Evolutionary conservation across 192 early-diverging fungal genomes (phyloP).

Genomic region (Podochytrium sp.): DNA sequence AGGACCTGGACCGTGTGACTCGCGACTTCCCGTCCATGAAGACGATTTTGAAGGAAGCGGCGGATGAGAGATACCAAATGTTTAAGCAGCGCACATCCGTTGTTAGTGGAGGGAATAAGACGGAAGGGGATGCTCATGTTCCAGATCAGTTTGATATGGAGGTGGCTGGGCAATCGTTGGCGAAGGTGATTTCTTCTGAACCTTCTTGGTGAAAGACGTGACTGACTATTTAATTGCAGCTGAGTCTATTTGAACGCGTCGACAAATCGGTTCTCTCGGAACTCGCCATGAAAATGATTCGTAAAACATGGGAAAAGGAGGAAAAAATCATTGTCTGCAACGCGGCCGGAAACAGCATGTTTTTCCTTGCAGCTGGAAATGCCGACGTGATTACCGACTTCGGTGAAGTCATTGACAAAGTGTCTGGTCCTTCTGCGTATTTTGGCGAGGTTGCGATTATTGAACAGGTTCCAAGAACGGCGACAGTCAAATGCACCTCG

Average conservation of each 20-base stretch:
- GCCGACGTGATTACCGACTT: conserved; percentile 49
- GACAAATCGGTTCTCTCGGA: conserved; percentile 42
- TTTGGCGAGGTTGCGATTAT: conserved; percentile 65
- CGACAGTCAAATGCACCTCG: conserved; percentile 40
- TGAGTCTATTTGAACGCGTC: conserved; percentile 39
- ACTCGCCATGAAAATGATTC: conserved; percentile 45
- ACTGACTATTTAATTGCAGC: conserved; percentile 20
- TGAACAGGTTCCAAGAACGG: conserved; percentile 55
- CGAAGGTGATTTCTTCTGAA: conserved; percentile 42
- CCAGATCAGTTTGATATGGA: conserved; percentile 53
- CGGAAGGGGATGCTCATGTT: not conserved
- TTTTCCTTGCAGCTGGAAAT: conserved; percentile 56
- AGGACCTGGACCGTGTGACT: conserved; percentile 38
- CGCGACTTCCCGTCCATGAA: conserved; percentile 45
- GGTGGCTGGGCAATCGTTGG: conserved; percentile 43
- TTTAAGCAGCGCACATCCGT: conserved; percentile 28
- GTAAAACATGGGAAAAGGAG: conserved; percentile 34
- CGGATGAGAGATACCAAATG: conserved; percentile 47
- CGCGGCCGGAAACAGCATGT: conserved; percentile 52
- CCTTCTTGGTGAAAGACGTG: not conserved
- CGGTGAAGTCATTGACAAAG: conserved; percentile 49
- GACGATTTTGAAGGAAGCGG: conserved; percentile 40
- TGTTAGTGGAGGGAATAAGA: not conserved
- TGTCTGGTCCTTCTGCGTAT: conserved; percentile 42
- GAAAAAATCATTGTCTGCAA: conserved; percentile 47